phyloP scores from a whole-genome alignment of 495 filamentous ascomycete genomes.

The Neurospora sp. region DNA sequence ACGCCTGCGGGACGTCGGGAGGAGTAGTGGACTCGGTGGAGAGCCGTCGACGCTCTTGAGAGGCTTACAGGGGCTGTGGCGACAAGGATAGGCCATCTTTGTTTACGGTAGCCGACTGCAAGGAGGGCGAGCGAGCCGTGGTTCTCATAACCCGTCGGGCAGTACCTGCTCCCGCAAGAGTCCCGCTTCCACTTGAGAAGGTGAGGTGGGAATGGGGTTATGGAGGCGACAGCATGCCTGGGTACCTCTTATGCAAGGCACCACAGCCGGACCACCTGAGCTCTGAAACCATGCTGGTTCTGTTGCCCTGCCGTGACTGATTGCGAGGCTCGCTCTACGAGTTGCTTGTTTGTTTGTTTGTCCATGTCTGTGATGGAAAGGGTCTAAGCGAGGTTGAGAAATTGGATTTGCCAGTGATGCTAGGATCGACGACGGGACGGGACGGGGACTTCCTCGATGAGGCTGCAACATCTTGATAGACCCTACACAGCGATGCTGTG shows the following conservation, averaged over 20 bases:
- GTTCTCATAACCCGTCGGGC: not conserved
- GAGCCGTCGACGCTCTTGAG: not conserved
- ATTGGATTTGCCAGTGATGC: not conserved
- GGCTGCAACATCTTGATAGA: not conserved
- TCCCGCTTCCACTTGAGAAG: not conserved
- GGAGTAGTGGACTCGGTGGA: not conserved
- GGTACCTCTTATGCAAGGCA: not conserved
- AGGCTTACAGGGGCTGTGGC: not conserved
- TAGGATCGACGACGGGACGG: not conserved
- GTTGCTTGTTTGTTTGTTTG: not conserved
- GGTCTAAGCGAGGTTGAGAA: not conserved
- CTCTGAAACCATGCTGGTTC: not conserved
- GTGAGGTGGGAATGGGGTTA: not conserved
- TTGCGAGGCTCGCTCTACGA: not conserved
- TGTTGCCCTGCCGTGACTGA: not conserved
- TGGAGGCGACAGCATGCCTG: not conserved
- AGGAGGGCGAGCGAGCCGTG: not conserved
- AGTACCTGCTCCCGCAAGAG: not conserved
- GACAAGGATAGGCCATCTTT: not conserved
- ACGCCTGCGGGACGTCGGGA: not conserved
- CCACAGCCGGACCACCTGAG: not conserved
- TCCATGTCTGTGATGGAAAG: not conserved
- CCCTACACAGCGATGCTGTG: not conserved
- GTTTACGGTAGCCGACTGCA: not conserved
- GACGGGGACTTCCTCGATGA: not conserved